Conservation (phyloP, 2,329 filamentous ascomycete species). For the Colletotrichum chlorophyti region DNA sequence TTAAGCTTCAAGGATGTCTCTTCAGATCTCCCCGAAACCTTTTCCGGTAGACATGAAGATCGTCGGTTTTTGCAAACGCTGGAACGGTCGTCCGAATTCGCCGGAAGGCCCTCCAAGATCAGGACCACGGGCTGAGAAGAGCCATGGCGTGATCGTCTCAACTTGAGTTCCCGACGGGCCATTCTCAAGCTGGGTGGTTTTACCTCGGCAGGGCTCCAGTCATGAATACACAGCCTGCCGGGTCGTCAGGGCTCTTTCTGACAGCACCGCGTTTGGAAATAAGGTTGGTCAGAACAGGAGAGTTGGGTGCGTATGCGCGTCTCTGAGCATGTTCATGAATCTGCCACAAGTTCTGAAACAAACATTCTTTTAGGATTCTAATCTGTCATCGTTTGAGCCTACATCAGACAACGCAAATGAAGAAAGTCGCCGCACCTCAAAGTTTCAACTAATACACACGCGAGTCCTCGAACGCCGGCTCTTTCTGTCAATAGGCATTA, state of each 20-base stretch:
- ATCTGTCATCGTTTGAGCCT: conserved; percentile 25
- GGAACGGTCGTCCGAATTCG: conserved; percentile 7
- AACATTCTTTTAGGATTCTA: conserved; percentile 12
- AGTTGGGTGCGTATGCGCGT: background rate
- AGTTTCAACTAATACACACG: conserved; percentile 1
- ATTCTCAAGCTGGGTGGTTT: background rate
- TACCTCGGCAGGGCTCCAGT: conserved; percentile 9
- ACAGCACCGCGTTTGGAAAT: background rate
- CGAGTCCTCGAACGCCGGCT: background rate
- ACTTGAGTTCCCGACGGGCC: background rate
- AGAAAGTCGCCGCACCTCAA: background rate
- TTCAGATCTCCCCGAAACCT: background rate
- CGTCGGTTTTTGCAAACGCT: background rate
- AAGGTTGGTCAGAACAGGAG: background rate
- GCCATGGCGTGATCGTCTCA: conserved; percentile 24
- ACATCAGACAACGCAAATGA: conserved; percentile 9
- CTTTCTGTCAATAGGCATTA: conserved; percentile 2
- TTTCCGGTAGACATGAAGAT: background rate
- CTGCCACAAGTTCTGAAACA: conserved; percentile 24
- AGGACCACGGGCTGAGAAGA: background rate
- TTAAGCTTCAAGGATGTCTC: too few species aligned
- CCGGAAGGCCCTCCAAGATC: background rate
- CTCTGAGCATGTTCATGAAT: conserved; percentile 10
- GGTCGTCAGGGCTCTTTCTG: background rate
- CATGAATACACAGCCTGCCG: background rate